Conservation (phyloP, 2,329 filamentous ascomycete species). For the Aspergillus fumigatiaffinis region DNA sequence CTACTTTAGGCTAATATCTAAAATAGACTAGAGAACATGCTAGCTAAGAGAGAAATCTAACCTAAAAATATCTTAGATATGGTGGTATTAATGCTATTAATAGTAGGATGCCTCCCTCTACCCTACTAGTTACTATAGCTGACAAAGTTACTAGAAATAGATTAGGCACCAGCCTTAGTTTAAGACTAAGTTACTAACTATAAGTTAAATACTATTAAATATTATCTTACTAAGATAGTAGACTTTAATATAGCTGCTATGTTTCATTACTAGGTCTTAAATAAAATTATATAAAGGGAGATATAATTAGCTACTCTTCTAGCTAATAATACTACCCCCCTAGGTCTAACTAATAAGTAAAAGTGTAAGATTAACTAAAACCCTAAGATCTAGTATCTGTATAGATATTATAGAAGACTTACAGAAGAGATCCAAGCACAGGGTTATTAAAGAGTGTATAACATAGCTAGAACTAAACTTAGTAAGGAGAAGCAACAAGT, state of each 20-base stretch:
- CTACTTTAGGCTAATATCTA: slow-evolving; percentile 12
- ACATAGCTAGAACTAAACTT: slow-evolving; percentile 1
- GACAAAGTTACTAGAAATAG: slow-evolving; percentile 5
- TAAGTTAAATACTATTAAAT: slow-evolving; percentile 18
- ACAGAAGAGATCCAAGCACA: slow-evolving; percentile 5
- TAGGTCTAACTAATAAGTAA: slow-evolving; percentile 11
- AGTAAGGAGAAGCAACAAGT: slow-evolving; percentile 10
- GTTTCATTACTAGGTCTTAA: slow-evolving; percentile 14
- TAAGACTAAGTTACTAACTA: slow-evolving; percentile 18
- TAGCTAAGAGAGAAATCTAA: slow-evolving; percentile 11
- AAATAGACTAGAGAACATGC: slow-evolving; percentile 9
- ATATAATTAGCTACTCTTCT: slow-evolving; percentile 8
- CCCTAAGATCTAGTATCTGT: slow-evolving; percentile 2
- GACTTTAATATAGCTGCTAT: slow-evolving; percentile 13
- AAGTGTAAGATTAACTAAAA: neutral
- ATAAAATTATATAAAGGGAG: slow-evolving; percentile 13
- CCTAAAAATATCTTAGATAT: slow-evolving; percentile 12
- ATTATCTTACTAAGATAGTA: slow-evolving; percentile 18
- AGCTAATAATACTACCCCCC: slow-evolving; percentile 11
- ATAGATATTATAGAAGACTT: slow-evolving; percentile 3
- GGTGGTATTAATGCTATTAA: slow-evolving; percentile 18
- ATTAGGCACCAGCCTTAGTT: slow-evolving; percentile 14
- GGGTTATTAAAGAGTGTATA: slow-evolving; percentile 2
- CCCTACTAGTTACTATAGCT: neutral
- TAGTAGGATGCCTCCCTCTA: slow-evolving; percentile 8